phyloP scores from a whole-genome alignment of 1,284 basidiomycete genomes.

The Rhizopogon hawkerae region DNA sequence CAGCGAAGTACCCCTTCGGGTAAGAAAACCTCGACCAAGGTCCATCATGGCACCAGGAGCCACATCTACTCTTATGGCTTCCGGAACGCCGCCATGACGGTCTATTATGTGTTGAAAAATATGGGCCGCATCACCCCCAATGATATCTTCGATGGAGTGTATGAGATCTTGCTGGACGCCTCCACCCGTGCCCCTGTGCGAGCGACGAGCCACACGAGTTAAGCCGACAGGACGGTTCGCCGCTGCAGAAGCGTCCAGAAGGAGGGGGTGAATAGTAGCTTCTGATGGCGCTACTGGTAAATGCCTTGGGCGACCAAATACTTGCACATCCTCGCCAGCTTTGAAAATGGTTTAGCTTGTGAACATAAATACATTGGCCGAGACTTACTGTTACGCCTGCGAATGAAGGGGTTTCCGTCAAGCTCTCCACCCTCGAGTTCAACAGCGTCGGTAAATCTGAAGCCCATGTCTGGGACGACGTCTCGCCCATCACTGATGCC shows the following conservation, averaged over 20 bases:
- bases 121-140: conserved; percentile 76
- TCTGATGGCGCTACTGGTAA: conserved; percentile 45
- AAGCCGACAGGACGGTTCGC: conserved; percentile 38
- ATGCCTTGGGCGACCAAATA: conserved; percentile 56
- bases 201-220: conserved; percentile 45
- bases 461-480: conserved; percentile 38
- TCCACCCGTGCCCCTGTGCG: conserved; percentile 45
- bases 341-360: conserved; percentile 7
- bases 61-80: conserved; percentile 68
- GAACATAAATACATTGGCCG: conserved; percentile 2
- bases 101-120: conserved; percentile 75
- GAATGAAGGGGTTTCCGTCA: conserved; percentile 40
- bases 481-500: conserved; percentile 39
- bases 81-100: conserved; percentile 43
- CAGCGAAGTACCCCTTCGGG: conserved; percentile 38
- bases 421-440: conserved; percentile 31
- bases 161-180: conserved; percentile 53
- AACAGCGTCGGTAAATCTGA: conserved; percentile 46
- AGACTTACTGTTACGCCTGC: conserved; percentile 43
- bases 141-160: conserved; percentile 75
- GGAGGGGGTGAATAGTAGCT: conserved; percentile 73
- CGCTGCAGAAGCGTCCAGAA: conserved; percentile 55
- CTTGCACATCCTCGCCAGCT: conserved; percentile 47
- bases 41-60: conserved; percentile 54
- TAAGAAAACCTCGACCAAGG: conserved; percentile 43